Conservation (phyloP, 352 stramenopile genomes). For the Globisporangium heterothallicum region DNA sequence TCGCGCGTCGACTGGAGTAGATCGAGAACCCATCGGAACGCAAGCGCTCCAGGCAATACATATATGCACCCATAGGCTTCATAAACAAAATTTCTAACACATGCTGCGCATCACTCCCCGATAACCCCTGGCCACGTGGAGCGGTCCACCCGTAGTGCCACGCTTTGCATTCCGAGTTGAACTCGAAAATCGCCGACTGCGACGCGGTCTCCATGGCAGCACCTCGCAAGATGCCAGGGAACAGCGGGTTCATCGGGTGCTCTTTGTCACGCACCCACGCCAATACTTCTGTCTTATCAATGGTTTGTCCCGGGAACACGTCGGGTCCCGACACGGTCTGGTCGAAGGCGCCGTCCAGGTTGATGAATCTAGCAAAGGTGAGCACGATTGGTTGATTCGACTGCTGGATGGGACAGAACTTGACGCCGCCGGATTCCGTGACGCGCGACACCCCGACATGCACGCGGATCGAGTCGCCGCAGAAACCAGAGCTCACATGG, state of each 20-base stretch:
- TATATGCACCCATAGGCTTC: slow-evolving; percentile 78
- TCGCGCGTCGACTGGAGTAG: slow-evolving; percentile 71
- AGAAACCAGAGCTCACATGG: slow-evolving; percentile 84
- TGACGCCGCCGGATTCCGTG: slow-evolving; percentile 70
- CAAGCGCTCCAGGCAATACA: slow-evolving; percentile 75
- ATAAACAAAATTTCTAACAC: slow-evolving; percentile 79
- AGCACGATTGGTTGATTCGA: slow-evolving; percentile 46
- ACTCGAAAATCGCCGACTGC: slow-evolving; percentile 83
- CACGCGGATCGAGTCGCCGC: slow-evolving; percentile 78
- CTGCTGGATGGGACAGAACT: slow-evolving; percentile 76
- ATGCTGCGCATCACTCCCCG: slow-evolving; percentile 72
- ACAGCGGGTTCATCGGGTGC: slow-evolving; percentile 72
- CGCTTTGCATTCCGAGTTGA: slow-evolving; percentile 84
- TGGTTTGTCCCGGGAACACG: slow-evolving; percentile 71
- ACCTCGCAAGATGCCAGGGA: slow-evolving; percentile 65
- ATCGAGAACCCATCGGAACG: slow-evolving; percentile 76
- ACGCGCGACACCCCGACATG: slow-evolving; percentile 73
- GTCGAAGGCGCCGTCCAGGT: slow-evolving; percentile 69
- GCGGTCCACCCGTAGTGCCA: slow-evolving; percentile 88
- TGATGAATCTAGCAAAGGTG: slow-evolving; percentile 67
- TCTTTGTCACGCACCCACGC: slow-evolving; percentile 68
- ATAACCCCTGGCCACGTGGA: slow-evolving; percentile 64
- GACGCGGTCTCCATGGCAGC: slow-evolving; percentile 74
- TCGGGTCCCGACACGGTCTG: slow-evolving; percentile 59
- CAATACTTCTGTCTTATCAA: slow-evolving; percentile 60